Conservation (phyloP, 192 early-diverging fungal species). For the Haplosporangium gracile region DNA sequence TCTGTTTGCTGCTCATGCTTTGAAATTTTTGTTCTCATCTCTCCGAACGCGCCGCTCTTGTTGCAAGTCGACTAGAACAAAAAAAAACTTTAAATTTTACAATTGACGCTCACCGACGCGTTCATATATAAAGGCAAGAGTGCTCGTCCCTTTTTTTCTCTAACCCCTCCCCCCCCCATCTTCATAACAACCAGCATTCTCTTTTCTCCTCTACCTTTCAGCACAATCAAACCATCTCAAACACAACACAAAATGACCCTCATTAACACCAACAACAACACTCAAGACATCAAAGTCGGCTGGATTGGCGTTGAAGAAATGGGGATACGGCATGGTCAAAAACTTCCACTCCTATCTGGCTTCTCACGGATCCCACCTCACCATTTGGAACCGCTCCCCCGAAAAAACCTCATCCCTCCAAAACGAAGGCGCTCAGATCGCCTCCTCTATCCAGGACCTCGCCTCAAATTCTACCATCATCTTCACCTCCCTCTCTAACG, state of each 20-base stretch:
- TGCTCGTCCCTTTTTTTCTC: not conserved
- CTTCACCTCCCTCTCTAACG: slow-evolving; percentile 73
- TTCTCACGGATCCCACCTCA: slow-evolving; percentile 41
- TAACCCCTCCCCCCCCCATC: too few species aligned
- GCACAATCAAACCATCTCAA: not conserved
- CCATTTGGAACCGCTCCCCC: slow-evolving; percentile 74
- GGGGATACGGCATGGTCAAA: slow-evolving; percentile 73
- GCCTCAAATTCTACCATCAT: slow-evolving; percentile 64
- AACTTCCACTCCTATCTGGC: slow-evolving; percentile 68
- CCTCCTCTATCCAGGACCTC: slow-evolving; percentile 53
- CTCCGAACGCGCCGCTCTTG: not conserved
- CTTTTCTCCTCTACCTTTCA: too few species aligned
- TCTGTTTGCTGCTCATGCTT: not conserved
- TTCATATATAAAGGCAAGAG: not conserved
- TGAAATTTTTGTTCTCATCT: not conserved
- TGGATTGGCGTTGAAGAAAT: slow-evolving; percentile 76
- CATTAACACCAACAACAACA: slow-evolving; percentile 54
- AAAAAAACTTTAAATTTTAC: not conserved
- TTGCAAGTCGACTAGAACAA: not conserved
- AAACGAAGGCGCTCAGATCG: slow-evolving; percentile 55
- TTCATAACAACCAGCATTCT: not conserved
- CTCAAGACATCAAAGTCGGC: slow-evolving; percentile 60
- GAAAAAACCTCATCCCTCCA: slow-evolving; percentile 58
- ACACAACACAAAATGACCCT: not conserved
- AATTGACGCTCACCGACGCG: not conserved